A percentile compares a stretch with the other conserved stretches of the same genome.
Evolutionary conservation across 768 basidiomycete genomes (phyloP).

Genomic region (Lactifluus piperatus): DNA sequence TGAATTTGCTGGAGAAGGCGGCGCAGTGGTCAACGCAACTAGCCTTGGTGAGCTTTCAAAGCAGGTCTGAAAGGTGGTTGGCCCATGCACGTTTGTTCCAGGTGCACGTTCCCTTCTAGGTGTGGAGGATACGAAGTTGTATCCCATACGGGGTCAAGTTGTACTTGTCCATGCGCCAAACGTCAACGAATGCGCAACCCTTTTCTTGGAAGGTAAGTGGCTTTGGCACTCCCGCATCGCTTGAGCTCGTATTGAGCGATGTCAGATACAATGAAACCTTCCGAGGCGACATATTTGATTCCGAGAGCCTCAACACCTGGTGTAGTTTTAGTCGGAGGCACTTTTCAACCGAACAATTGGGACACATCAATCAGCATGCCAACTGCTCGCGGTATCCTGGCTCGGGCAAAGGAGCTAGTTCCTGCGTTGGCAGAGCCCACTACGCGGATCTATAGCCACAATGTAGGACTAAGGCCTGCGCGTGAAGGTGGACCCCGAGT

Average conservation of each 20-base stretch:
- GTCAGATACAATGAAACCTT: constrained; percentile 2
- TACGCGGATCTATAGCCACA: constrained; percentile 41
- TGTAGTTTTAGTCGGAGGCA: constrained; percentile 49
- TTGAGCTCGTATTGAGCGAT: not conserved
- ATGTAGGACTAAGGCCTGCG: constrained; percentile 51
- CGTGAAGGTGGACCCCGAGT: constrained; percentile 49
- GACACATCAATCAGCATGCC: constrained; percentile 39
- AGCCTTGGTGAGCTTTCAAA: constrained; percentile 36
- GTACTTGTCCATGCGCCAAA: constrained; percentile 65
- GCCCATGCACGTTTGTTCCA: constrained; percentile 17
- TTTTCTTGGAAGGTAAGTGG: not conserved
- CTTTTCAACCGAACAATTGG: constrained; percentile 41
- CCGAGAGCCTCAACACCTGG: constrained; percentile 44
- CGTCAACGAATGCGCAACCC: constrained; percentile 35
- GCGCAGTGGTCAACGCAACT: constrained; percentile 48
- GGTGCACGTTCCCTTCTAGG: constrained; percentile 71
- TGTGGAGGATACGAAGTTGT: constrained; percentile 65
- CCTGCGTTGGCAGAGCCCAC: constrained; percentile 29
- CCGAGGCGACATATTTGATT: constrained; percentile 47
- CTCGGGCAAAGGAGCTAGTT: constrained; percentile 34
- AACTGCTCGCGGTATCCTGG: constrained; percentile 38
- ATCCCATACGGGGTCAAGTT: constrained; percentile 80
- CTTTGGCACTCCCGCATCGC: not conserved
- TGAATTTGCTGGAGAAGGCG: constrained; percentile 28
- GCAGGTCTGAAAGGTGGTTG: not conserved